Evolutionary conservation across 495 filamentous ascomycete species (phyloP), one percentile per base, ranked within the genome.

Genomic region (Tricharina praecox): DNA sequence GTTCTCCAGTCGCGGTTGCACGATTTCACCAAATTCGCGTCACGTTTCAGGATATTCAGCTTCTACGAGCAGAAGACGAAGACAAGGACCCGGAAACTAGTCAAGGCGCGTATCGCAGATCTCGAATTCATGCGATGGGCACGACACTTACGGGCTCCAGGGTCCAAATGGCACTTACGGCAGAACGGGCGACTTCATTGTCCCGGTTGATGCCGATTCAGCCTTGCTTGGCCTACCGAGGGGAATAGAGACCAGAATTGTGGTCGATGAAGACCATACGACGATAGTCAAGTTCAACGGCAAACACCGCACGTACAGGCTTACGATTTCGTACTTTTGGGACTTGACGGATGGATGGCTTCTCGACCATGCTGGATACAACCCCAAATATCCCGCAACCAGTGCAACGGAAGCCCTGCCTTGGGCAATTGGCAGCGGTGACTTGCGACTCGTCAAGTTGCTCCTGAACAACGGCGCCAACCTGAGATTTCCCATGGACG

Each of bases 261-360:
- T 8, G 1, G 38, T 49, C 10, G 26, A 45, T 5, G 46, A 32
- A 2, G 30, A 53, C 19, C 50, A 45, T 39, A 49, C 28, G 7
- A 39, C 37, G 3, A 44, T 53, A 18, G 38, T 45, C 11, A 53
- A 45, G 21, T 49, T 53, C 24, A 34, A 19, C 7, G 15, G 5
- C 28, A 30, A 20, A 19, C n/a, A 21, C 4, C 23, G 18, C 8
- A 46, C 43, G 4, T 46, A 46, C 20, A 37, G 16, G 34, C 4
- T 15, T 9, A 15, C 18, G 34, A 18, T 37, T 15, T 11, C 16
- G 34, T 18, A 37, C 18, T 8, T 37, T 5, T 11, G 16, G 34
- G 34, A 37, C 8, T 37, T 37, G 34, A 37, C 34, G 34, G 34
- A 37, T 9, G 15, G 28, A 32, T 13, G 5, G 28, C 7, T 32